Evolutionary conservation across 2,329 filamentous ascomycete species (phyloP).

Genomic region (Hysterium pulicare): DNA sequence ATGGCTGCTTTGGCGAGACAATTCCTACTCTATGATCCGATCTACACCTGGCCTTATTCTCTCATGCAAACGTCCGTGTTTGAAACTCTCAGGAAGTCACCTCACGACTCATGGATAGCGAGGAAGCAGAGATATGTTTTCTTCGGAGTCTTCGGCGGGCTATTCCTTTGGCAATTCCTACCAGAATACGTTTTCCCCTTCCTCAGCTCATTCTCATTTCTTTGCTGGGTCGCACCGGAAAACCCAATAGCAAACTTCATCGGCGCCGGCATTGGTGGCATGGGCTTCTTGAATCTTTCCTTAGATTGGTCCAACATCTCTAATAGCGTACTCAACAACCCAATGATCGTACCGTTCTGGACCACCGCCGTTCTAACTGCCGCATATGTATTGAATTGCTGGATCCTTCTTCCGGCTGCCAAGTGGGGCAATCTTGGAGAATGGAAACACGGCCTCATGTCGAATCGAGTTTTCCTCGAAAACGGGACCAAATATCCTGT

Average conservation of each 20-base stretch:
- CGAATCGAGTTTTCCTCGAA: constrained; percentile 52
- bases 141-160: constrained; percentile 51
- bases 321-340: constrained; percentile 42
- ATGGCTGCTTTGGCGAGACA: constrained; percentile 58
- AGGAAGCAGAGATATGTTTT: constrained; percentile 57
- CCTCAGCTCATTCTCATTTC: constrained; percentile 57
- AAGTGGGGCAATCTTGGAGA: constrained; percentile 56
- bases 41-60: constrained; percentile 54
- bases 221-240: constrained; percentile 61
- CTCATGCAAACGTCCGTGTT: constrained; percentile 58
- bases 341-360: constrained; percentile 55
- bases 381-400: constrained; percentile 56
- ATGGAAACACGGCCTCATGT: constrained; percentile 56
- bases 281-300: constrained; percentile 59
- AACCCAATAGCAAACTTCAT: constrained; percentile 59
- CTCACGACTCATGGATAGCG: constrained; percentile 50
- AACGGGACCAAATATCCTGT: constrained; percentile 50
- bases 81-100: constrained; percentile 54
- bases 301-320: constrained; percentile 61
- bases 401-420: constrained; percentile 57
- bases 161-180: constrained; percentile 60
- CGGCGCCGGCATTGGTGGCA: constrained; percentile 59
- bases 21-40: constrained; percentile 57
- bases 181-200: constrained; percentile 61
- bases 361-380: constrained; percentile 56